A percentile compares a stretch with the other conserved stretches of the same genome.
Evolutionary conservation across 2,329 filamentous ascomycete species (phyloP).

Genomic region (Coleophoma eucalyptorum): DNA sequence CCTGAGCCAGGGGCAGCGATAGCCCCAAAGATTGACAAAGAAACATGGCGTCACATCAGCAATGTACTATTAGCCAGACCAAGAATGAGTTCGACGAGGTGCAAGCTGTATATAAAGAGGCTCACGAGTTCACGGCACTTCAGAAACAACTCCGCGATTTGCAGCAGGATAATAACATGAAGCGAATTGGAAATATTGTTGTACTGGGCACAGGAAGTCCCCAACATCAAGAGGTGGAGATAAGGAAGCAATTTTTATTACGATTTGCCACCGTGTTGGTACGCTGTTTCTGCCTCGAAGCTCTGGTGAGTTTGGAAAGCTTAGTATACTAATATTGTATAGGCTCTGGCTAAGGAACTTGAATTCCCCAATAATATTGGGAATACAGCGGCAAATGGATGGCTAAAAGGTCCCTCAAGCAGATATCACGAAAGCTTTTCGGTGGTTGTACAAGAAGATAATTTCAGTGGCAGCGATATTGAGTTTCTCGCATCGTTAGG

Average conservation of each 20-base stretch:
- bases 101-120: background rate
- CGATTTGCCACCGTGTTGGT: background rate
- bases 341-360: background rate
- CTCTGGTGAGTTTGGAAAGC: background rate
- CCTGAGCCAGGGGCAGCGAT: too few relatives aligned
- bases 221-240: background rate
- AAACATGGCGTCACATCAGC: background rate
- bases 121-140: background rate
- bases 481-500: slow-evolving; percentile 7
- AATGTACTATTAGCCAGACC: background rate
- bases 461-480: slow-evolving; percentile 1
- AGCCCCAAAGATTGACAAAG: too few relatives aligned
- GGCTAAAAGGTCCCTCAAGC: background rate
- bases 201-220: background rate
- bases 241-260: background rate
- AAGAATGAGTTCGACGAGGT: background rate
- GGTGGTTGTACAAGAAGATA: background rate
- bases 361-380: background rate
- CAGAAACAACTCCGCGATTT: background rate
- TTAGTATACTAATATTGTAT: background rate
- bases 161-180: background rate
- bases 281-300: background rate
- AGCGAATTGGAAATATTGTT: background rate
- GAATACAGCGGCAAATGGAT: background rate
- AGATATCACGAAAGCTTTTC: background rate